These are phyloP conservation scores for Yamadazyma olivae DNA, from an alignment of 805 yeast species.

Conservation along the genomic window DNA sequence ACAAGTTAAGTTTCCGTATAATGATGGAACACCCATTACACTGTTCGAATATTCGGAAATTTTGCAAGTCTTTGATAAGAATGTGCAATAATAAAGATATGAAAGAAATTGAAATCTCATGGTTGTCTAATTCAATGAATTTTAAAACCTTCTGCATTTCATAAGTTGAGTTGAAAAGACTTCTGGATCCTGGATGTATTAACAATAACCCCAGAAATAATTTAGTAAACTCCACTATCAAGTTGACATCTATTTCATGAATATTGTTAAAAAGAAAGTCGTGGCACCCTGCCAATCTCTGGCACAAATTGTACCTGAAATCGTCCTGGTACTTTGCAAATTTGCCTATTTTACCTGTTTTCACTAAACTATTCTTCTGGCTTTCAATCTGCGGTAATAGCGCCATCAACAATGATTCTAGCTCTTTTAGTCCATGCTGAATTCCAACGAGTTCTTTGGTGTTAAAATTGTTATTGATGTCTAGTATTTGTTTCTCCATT, in stretches of 20 bases:
- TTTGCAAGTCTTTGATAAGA: constrained; percentile 53
- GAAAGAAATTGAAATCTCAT: constrained; percentile 24
- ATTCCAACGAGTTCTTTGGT: neutral
- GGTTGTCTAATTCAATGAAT: constrained; percentile 17
- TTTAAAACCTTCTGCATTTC: constrained; percentile 37
- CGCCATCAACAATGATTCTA: constrained; percentile 15
- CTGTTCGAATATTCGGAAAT: constrained; percentile 56
- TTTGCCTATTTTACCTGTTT: constrained; percentile 9
- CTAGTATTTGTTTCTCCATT: constrained; percentile 1
- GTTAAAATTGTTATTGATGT: constrained; percentile 2
- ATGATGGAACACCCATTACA: constrained; percentile 53
- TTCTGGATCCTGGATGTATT: constrained; percentile 54
- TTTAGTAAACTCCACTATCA: constrained; percentile 24
- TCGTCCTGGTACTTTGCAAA: constrained; percentile 50
- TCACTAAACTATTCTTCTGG: constrained; percentile 6
- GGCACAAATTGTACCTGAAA: constrained; percentile 49
- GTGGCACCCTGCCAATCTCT: constrained; percentile 15
- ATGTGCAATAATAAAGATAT: constrained; percentile 58
- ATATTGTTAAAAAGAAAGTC: constrained; percentile 8
- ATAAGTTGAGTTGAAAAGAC: constrained; percentile 39
- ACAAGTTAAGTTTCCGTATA: constrained; percentile 35
- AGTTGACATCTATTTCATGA: neutral
- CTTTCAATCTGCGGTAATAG: constrained; percentile 13
- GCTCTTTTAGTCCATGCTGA: constrained; percentile 13
- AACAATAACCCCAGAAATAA: constrained; percentile 59